Percentiles rank a stretch among this genome's conserved stretches.
These are phyloP conservation scores for Camelina laxa DNA, from an alignment of 345 rosid genomes.

Conservation along the genomic window DNA sequence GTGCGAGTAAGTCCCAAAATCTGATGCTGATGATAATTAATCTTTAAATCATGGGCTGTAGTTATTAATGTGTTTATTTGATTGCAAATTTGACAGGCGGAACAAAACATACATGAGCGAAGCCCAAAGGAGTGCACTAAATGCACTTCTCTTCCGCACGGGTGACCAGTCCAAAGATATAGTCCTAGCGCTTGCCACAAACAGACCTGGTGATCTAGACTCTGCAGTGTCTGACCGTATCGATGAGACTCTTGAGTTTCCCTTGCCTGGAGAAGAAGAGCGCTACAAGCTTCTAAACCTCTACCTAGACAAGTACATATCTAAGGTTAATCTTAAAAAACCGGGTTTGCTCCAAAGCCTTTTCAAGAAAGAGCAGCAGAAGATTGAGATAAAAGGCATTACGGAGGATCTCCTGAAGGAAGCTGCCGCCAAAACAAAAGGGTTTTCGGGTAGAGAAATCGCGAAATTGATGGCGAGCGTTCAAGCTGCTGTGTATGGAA, in stretches of 20 bases:
- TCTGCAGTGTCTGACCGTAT: conserved; percentile 92
- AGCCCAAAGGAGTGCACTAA: conserved; percentile 96
- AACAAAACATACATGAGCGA: conserved; percentile 98
- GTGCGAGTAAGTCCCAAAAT: conserved; percentile 78
- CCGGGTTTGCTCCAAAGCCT: conserved; percentile 56
- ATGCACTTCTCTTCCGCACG: conserved; percentile 90
- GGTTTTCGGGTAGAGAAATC: conserved; percentile 91
- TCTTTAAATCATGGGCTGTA: conserved; percentile 8
- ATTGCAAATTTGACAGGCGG: conserved; percentile 55
- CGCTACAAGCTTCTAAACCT: conserved; percentile 86
- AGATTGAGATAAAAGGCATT: conserved; percentile 80
- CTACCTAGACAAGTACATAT: conserved; percentile 84
- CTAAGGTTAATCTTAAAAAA: conserved; percentile 66
- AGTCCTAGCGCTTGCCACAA: conserved; percentile 94
- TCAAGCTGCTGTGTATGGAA: conserved; percentile 95
- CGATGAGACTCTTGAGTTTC: conserved; percentile 92
- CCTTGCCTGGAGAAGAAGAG: conserved; percentile 83
- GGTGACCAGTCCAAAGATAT: conserved; percentile 98
- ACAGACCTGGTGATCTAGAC: conserved; percentile 98
- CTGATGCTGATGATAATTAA: conserved; percentile 5
- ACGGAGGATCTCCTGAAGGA: conserved; percentile 76
- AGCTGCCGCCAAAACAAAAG: conserved; percentile 83
- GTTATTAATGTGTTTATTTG: conserved; percentile 18
- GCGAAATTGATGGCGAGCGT: conserved; percentile 93
- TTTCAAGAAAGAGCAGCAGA: conserved; percentile 61